phyloP scores from a whole-genome alignment of 2,329 filamentous ascomycete species.

The Talaromyces sp. region DNA sequence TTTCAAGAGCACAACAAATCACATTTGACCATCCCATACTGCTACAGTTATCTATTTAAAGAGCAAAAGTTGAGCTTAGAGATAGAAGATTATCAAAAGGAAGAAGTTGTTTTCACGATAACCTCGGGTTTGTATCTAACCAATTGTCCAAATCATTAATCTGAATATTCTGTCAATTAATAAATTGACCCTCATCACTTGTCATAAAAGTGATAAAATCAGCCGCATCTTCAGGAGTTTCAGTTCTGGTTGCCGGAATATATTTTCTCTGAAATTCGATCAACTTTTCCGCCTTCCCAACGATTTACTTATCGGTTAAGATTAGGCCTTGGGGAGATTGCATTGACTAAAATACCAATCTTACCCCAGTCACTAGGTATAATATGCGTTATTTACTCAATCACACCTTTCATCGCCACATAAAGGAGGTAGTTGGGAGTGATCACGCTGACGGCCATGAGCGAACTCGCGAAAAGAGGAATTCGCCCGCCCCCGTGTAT shows the following conservation, averaged over 20 bases:
- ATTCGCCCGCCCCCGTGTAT: slow-evolving; percentile 52
- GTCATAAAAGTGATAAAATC: slow-evolving; percentile 4
- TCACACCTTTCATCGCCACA: slow-evolving; percentile 55
- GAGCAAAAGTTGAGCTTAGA: too few species aligned
- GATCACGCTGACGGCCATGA: slow-evolving; percentile 32
- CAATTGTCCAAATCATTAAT: background rate
- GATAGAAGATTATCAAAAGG: too few species aligned
- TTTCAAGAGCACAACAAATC: too few species aligned
- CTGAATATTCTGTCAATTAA: slow-evolving; percentile 1
- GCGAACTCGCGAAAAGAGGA: slow-evolving; percentile 48
- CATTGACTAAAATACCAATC: slow-evolving; percentile 53
- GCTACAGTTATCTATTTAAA: too few species aligned
- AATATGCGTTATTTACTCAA: slow-evolving; percentile 57
- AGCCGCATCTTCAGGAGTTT: background rate
- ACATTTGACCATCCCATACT: too few species aligned
- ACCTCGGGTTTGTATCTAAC: background rate
- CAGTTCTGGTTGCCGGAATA: background rate
- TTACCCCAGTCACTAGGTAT: slow-evolving; percentile 55
- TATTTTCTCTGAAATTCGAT: background rate
- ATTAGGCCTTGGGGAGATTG: slow-evolving; percentile 53
- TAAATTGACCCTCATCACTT: slow-evolving; percentile 3
- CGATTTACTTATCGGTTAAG: slow-evolving; percentile 54
- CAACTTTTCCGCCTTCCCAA: slow-evolving; percentile 46
- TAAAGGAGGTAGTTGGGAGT: slow-evolving; percentile 52
- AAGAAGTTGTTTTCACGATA: too few species aligned